Percentiles rank a stretch among this genome's conserved stretches.
Evolutionary conservation across 2,329 filamentous ascomycete genomes (phyloP).

Genomic region (Verticillium dahliae): DNA sequence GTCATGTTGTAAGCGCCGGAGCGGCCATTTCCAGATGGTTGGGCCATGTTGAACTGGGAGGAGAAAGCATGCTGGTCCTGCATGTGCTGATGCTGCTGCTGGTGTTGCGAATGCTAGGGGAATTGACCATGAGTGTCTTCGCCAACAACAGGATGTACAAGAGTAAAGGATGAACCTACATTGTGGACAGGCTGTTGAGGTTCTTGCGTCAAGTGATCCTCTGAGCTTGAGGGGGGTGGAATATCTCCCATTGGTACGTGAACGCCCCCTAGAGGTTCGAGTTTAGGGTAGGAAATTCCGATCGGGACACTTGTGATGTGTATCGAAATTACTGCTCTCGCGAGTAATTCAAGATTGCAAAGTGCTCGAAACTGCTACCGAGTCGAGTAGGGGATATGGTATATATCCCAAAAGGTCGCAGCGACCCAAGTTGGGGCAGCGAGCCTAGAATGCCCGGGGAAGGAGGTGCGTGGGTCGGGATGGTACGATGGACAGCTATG

Average conservation of each 20-base stretch:
- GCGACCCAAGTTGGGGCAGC: background rate
- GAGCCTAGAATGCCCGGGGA: background rate
- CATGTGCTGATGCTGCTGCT: conserved; percentile 17
- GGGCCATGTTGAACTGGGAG: conserved; percentile 34
- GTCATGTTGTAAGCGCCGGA: conserved; percentile 40
- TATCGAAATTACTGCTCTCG: background rate
- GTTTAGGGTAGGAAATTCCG: background rate
- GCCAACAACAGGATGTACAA: background rate
- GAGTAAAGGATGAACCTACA: conserved; percentile 5
- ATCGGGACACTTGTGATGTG: background rate
- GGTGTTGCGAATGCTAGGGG: conserved; percentile 9
- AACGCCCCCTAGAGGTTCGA: background rate
- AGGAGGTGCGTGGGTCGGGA: conserved; percentile 5
- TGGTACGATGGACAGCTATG: conserved; percentile 3
- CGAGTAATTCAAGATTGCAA: background rate
- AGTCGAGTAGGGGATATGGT: background rate
- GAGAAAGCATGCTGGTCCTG: conserved; percentile 31
- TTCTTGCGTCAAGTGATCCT: conserved; percentile 11
- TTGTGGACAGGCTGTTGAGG: conserved; percentile 8
- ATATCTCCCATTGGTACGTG: conserved; percentile 26
- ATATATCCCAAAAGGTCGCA: conserved; percentile 3
- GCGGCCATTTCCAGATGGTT: conserved; percentile 17
- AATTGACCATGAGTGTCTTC: conserved; percentile 11
- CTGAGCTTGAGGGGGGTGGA: conserved; percentile 14
- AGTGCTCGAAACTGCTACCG: background rate